Conservation (phyloP, 208 protist species). For the Wallacemonas sp. region DNA sequence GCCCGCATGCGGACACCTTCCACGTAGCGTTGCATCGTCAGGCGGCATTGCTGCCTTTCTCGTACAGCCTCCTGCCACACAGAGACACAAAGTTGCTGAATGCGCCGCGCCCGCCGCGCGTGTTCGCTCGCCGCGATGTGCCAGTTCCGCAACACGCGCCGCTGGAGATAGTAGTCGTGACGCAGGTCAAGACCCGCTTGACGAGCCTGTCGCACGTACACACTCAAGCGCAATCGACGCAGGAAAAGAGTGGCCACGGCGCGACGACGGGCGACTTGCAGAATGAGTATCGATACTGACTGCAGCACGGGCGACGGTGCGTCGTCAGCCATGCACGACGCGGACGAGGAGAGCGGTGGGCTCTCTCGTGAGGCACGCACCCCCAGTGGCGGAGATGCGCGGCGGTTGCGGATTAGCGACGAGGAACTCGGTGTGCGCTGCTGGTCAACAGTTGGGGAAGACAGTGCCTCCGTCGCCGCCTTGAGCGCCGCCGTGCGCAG, state of each 20-base stretch:
- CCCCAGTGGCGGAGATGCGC: not conserved
- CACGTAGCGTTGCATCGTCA: slow-evolving; percentile 8
- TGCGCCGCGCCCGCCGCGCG: not conserved
- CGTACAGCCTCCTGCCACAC: slow-evolving; percentile 28
- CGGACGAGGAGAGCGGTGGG: too few species aligned
- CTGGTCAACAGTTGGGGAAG: not conserved
- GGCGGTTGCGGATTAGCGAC: not conserved
- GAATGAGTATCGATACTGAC: slow-evolving; percentile 65
- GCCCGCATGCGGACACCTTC: slow-evolving; percentile 13
- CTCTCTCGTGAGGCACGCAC: not conserved
- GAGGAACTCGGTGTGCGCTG: not conserved
- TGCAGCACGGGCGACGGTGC: too few species aligned
- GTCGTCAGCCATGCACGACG: too few species aligned
- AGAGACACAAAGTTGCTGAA: slow-evolving; percentile 8
- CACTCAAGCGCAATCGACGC: slow-evolving; percentile 50
- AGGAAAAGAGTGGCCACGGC: slow-evolving; percentile 58
- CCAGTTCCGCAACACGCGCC: slow-evolving; percentile 46
- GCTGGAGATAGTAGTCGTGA: slow-evolving; percentile 55
- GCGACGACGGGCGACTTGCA: slow-evolving; percentile 49
- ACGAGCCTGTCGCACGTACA: slow-evolving; percentile 19
- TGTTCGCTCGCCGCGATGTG: not conserved
- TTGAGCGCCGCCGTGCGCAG: not conserved
- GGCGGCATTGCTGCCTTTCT: not conserved
- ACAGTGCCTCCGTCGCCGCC: not conserved
- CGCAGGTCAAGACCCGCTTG: slow-evolving; percentile 47